These are phyloP conservation scores for Xenosphaeropsis pyriputrescens DNA, from an alignment of 2,329 filamentous ascomycete genomes.

Conservation along the genomic window DNA sequence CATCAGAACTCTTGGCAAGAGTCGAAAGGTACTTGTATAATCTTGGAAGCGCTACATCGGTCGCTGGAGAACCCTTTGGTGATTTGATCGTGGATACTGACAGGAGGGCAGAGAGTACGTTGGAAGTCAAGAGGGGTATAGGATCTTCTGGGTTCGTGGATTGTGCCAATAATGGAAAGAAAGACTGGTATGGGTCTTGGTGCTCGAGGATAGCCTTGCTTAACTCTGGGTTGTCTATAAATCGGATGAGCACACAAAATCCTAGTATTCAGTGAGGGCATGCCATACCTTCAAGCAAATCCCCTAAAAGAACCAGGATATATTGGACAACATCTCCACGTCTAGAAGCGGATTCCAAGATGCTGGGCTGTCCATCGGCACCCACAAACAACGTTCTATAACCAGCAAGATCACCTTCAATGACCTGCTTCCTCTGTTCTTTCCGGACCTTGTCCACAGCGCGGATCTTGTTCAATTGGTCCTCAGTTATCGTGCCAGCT, in stretches of 20 bases:
- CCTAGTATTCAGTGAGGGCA: slow-evolving; percentile 1
- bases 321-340: slow-evolving; percentile 89
- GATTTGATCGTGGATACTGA: slow-evolving; percentile 45
- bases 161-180: slow-evolving; percentile 71
- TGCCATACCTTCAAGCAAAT: slow-evolving; percentile 67
- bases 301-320: slow-evolving; percentile 75
- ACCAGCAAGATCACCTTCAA: slow-evolving; percentile 65
- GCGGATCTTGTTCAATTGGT: slow-evolving; percentile 89
- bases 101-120: slow-evolving; percentile 70
- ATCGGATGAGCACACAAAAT: slow-evolving; percentile 2
- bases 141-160: slow-evolving; percentile 62
- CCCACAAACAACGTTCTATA: slow-evolving; percentile 76
- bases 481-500: slow-evolving; percentile 84
- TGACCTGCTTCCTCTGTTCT: slow-evolving; percentile 71
- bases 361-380: slow-evolving; percentile 56
- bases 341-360: slow-evolving; percentile 75
- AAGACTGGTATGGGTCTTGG: slow-evolving; percentile 63
- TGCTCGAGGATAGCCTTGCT: slow-evolving; percentile 63
- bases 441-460: slow-evolving; percentile 93
- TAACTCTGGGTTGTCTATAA: slow-evolving; percentile 62
- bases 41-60: slow-evolving; percentile 63
- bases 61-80: slow-evolving; percentile 46
- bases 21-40: slow-evolving; percentile 77
- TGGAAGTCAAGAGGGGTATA: slow-evolving; percentile 79
- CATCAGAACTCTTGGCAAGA: slow-evolving; percentile 72